phyloP scores from a whole-genome alignment of 148 eudicot species.

The Spergularia marina region DNA sequence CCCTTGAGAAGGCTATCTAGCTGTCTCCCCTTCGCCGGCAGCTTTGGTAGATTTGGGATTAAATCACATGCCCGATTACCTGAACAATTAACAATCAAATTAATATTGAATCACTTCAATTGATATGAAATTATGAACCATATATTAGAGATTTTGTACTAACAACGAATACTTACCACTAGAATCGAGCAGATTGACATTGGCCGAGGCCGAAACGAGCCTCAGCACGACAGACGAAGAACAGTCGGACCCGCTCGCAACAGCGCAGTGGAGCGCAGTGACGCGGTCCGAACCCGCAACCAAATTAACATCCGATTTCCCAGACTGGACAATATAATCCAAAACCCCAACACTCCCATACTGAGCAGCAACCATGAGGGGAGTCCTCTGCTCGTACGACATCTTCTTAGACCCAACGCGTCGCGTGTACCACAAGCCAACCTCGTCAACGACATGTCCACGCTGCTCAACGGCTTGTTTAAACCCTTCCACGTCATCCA shows the following conservation, averaged over 20 bases:
- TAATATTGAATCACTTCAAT: no score
- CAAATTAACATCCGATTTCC: constrained; percentile 50
- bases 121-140: no score
- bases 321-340: constrained; percentile 41
- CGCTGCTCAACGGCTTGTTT: constrained; percentile 46
- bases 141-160: no score
- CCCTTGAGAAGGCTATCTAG: constrained; percentile 45
- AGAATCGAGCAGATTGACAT: constrained; percentile 42
- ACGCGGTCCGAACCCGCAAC: constrained; percentile 64
- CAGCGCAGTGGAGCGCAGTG: constrained; percentile 88
- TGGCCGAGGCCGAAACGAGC: constrained; percentile 55
- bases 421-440: constrained; percentile 71
- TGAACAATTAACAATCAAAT: constrained; percentile 4
- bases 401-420: constrained; percentile 65
- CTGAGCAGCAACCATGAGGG: constrained; percentile 73
- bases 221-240: constrained; percentile 37
- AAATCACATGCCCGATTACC: constrained; percentile 51
- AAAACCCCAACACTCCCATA: constrained; percentile 62
- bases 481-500: constrained; percentile 53
- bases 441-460: constrained; percentile 37
- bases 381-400: constrained; percentile 70
- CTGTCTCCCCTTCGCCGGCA: constrained; percentile 25
- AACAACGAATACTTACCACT: constrained; percentile 32
- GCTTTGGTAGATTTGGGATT: constrained; percentile 41
- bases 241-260: constrained; percentile 56